phyloP scores from a whole-genome alignment of 2,329 filamentous ascomycete genomes.

The Aspergillus pseudonomiae region DNA sequence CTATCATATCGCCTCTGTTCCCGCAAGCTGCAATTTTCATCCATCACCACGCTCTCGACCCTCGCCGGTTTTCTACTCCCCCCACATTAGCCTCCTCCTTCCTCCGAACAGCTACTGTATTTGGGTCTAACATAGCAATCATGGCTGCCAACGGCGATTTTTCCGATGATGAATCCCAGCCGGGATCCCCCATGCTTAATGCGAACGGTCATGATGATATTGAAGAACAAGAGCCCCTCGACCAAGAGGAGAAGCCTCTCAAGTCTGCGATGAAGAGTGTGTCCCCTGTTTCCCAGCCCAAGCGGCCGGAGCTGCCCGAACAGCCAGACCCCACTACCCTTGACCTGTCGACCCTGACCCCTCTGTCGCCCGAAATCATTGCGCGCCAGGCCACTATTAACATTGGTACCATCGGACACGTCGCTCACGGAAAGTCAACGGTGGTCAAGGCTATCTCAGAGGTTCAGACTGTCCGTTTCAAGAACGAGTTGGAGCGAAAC shows the following conservation, averaged over 20 bases:
- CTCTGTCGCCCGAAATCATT: conserved; percentile 94
- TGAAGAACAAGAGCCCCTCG: conserved; percentile 72
- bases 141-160: conserved; percentile 61
- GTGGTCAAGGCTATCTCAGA: conserved; percentile 99
- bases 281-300: conserved; percentile 57
- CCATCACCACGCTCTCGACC: conserved; percentile 28
- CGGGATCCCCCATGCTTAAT: conserved; percentile 56
- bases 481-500: conserved; percentile 98
- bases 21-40: conserved; percentile 40
- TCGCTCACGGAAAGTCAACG: conserved; percentile 98
- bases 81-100: conserved; percentile 11
- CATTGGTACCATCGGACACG: conserved; percentile 97
- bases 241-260: conserved; percentile 66
- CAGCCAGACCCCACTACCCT: conserved; percentile 92
- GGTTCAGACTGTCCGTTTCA: conserved; percentile 98
- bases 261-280: conserved; percentile 87
- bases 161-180: conserved; percentile 58
- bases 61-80: conserved; percentile 16
- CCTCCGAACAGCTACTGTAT: conserved; percentile 9
- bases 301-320: conserved; percentile 72
- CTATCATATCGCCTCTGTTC: conserved; percentile 40
- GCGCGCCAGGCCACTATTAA: conserved; percentile 98
- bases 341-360: conserved; percentile 77
- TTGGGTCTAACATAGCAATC: conserved; percentile 37
- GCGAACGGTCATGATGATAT: conserved; percentile 68